Evolutionary conservation across 2,329 filamentous ascomycete genomes (phyloP).

Genomic region (Alternaria rosae): DNA sequence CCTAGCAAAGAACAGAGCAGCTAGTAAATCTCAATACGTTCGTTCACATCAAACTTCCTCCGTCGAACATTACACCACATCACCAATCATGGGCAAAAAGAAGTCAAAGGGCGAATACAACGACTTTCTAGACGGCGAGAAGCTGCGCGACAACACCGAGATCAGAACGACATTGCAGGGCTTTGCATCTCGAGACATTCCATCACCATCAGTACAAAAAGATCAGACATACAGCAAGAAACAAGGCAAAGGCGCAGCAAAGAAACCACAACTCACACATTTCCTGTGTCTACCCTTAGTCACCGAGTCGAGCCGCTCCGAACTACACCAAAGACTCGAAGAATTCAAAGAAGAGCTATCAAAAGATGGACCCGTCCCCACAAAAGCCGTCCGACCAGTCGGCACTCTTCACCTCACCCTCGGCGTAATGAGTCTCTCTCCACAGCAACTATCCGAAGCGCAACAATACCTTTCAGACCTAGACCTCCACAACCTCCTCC

Average conservation of each 20-base stretch:
- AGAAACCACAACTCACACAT: slow-evolving; percentile 67
- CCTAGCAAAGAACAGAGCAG: background rate
- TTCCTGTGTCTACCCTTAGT: slow-evolving; percentile 80
- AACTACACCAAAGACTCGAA: slow-evolving; percentile 69
- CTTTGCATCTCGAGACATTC: slow-evolving; percentile 14
- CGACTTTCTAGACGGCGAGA: slow-evolving; percentile 46
- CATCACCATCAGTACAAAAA: slow-evolving; percentile 18
- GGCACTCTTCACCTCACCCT: slow-evolving; percentile 87
- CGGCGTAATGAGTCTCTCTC: slow-evolving; percentile 79
- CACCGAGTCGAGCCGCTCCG: slow-evolving; percentile 65
- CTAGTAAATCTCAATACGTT: background rate
- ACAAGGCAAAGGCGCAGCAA: slow-evolving; percentile 26
- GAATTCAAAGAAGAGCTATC: slow-evolving; percentile 65
- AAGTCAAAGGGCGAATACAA: slow-evolving; percentile 40
- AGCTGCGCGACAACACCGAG: slow-evolving; percentile 36
- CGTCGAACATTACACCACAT: background rate
- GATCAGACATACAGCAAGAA: slow-evolving; percentile 18
- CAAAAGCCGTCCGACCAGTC: slow-evolving; percentile 74
- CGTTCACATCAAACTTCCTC: background rate
- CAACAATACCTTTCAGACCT: slow-evolving; percentile 50
- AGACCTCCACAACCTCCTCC: slow-evolving; percentile 48
- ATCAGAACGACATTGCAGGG: slow-evolving; percentile 34
- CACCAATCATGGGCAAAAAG: slow-evolving; percentile 41
- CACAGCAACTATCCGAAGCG: slow-evolving; percentile 59
- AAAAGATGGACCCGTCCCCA: slow-evolving; percentile 58